A percentile compares a stretch with the other conserved stretches of the same genome.
Conservation (phyloP, 2,329 filamentous ascomycete genomes). For the Phaeophleospora eucalypticola region DNA sequence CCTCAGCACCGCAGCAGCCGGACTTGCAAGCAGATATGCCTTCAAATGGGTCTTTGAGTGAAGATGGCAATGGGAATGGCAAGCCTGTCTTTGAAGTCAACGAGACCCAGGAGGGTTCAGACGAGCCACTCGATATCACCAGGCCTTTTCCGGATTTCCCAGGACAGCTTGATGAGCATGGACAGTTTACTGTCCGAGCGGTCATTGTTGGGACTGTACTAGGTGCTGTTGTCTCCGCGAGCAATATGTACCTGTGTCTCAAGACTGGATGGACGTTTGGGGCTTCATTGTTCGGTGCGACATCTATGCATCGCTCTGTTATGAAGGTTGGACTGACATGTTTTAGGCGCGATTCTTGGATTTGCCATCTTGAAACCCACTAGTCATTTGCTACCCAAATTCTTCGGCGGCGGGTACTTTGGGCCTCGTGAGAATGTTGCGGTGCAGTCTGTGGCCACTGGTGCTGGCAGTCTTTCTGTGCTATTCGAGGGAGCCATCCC, state of each 20-base stretch:
- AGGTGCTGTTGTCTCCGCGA: slow-evolving; percentile 57
- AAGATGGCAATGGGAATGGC: too few relatives aligned
- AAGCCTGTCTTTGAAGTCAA: too few relatives aligned
- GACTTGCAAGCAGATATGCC: too few relatives aligned
- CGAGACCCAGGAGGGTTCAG: too few relatives aligned
- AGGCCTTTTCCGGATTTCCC: too few relatives aligned
- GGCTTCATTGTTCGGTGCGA: slow-evolving; percentile 33
- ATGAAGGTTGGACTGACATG: too few relatives aligned
- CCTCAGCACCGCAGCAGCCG: too few relatives aligned
- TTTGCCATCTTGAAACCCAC: slow-evolving; percentile 41
- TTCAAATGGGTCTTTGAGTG: too few relatives aligned
- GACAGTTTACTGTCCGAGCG: too few relatives aligned
- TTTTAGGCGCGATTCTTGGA: slow-evolving; percentile 58
- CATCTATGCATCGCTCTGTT: too few relatives aligned
- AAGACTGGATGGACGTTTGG: slow-evolving; percentile 42
- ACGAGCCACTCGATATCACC: too few relatives aligned
- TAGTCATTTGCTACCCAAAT: slow-evolving; percentile 22
- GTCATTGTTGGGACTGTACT: slow-evolving; percentile 52
- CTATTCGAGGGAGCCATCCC: slow-evolving; percentile 58
- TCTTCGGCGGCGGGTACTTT: slow-evolving; percentile 49
- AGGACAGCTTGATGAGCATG: too few relatives aligned
- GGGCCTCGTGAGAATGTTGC: slow-evolving; percentile 60
- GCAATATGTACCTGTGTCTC: slow-evolving; percentile 57
- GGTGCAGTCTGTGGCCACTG: slow-evolving; percentile 55
- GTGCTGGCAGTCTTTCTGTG: slow-evolving; percentile 53